These are phyloP conservation scores for Areca catechu DNA, from an alignment of 176 grass and related monocot genomes.

Conservation along the genomic window DNA sequence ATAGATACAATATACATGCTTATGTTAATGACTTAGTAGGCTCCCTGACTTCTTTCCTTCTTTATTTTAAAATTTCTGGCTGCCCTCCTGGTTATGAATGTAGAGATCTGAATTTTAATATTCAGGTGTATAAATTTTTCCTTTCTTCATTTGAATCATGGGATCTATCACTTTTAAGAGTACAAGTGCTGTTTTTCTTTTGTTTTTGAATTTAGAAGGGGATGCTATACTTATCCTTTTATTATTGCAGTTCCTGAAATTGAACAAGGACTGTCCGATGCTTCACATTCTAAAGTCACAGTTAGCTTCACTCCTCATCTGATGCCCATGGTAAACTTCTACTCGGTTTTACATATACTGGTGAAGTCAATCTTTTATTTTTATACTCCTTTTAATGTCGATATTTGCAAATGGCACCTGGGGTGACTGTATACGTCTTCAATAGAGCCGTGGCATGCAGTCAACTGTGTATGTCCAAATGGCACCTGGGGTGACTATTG, in stretches of 20 bases:
- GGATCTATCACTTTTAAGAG: no score
- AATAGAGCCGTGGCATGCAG: conserved; percentile 96
- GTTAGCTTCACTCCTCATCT: conserved; percentile 96
- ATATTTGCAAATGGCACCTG: no score
- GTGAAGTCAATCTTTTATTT: neutral
- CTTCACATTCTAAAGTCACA: conserved; percentile 75
- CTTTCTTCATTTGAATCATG: no score
- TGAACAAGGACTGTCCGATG: conserved; percentile 86
- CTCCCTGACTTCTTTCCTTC: no score
- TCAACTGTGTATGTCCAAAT: conserved; percentile 89
- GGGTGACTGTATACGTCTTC: no score
- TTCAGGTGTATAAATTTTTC: no score
- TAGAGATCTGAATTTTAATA: no score
- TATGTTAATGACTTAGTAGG: no score
- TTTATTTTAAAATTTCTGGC: no score
- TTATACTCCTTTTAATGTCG: neutral
- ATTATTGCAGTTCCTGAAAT: conserved; percentile 75
- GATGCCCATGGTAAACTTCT: conserved; percentile 72
- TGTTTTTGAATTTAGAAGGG: conserved; percentile 13
- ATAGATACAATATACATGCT: no score
- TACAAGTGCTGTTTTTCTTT: conserved; percentile 5
- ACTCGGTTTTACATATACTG: neutral
- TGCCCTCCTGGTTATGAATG: no score
- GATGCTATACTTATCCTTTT: conserved; percentile 17
- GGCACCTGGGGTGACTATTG: conserved; percentile 55